phyloP scores from a whole-genome alignment of 2,329 filamentous ascomycete species.

The Conoideocrella luteorostrata region DNA sequence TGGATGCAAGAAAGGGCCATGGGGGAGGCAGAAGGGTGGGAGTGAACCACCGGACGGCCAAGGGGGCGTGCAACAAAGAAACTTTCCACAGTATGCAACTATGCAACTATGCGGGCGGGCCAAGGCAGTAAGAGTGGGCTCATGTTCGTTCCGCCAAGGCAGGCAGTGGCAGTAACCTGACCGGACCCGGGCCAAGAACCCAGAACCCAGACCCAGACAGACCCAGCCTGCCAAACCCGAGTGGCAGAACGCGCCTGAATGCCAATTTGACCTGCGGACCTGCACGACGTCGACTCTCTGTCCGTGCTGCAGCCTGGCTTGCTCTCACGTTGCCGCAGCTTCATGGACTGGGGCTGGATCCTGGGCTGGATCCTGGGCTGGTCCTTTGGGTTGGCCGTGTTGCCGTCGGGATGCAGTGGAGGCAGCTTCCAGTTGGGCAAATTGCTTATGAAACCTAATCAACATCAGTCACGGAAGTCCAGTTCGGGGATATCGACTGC shows the following conservation, averaged over 20 bases:
- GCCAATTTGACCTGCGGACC: neutral
- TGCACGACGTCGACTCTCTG: neutral
- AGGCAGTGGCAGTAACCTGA: no score
- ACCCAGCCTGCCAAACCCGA: no score
- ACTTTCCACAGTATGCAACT: neutral
- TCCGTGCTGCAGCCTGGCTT: neutral
- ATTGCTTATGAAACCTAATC: neutral
- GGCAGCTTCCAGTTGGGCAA: neutral
- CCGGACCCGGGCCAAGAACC: no score
- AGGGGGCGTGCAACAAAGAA: neutral
- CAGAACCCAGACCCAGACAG: no score
- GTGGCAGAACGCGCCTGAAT: no score
- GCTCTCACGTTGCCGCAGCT: neutral
- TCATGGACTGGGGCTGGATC: neutral
- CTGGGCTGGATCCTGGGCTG: neutral
- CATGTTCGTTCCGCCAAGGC: neutral
- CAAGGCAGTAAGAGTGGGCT: neutral
- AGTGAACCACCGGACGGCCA: no score
- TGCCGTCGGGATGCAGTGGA: neutral
- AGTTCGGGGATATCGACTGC: no score
- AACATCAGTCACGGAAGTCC: no score
- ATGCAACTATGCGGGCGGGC: constrained; percentile 9
- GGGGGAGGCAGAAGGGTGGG: no score
- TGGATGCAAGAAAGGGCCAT: neutral
- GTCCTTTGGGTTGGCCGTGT: neutral